Evolutionary conservation across 2,329 filamentous ascomycete genomes (phyloP).

Genomic region (Ambrosiella xylebori): DNA sequence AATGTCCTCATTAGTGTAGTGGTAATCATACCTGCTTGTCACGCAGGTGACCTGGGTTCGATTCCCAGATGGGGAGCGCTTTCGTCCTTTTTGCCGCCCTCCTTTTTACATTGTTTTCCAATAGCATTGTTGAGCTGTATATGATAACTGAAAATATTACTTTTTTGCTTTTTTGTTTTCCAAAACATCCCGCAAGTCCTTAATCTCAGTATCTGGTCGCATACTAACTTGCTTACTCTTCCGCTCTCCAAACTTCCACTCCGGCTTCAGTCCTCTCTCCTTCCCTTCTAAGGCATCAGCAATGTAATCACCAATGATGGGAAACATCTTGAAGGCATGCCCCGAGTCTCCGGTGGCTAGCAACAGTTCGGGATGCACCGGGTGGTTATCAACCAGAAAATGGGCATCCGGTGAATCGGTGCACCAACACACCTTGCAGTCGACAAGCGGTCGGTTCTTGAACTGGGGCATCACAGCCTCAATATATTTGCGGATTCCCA

Average conservation of each 20-base stretch:
- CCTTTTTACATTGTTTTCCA: too few relatives aligned
- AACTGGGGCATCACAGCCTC: constrained; percentile 16
- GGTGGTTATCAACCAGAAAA: constrained; percentile 18
- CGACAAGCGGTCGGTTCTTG: constrained; percentile 15
- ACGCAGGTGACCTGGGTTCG: neutral
- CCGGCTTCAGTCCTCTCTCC: constrained; percentile 12
- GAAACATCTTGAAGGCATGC: constrained; percentile 19
- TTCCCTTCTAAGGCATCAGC: constrained; percentile 15
- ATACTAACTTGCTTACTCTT: constrained; percentile 13
- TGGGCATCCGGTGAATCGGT: constrained; percentile 21
- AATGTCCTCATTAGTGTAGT: neutral
- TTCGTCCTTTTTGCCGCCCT: neutral
- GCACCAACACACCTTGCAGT: constrained; percentile 19
- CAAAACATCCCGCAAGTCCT: constrained; percentile 15
- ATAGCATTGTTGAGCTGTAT: too few relatives aligned
- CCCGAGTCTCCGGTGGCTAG: constrained; percentile 17
- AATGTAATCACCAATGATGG: constrained; percentile 16
- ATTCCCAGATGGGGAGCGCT: neutral
- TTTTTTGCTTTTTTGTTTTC: neutral
- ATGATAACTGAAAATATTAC: neutral
- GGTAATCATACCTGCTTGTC: neutral
- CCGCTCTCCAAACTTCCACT: constrained; percentile 15
- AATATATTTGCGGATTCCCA: constrained; percentile 11
- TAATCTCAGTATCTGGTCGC: constrained; percentile 14
- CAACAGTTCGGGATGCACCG: constrained; percentile 13